A percentile compares a stretch with the other conserved stretches of the same genome.
Evolutionary conservation across 176 grass and related monocot species (phyloP).

Genomic region (Oryza meyeriana): DNA sequence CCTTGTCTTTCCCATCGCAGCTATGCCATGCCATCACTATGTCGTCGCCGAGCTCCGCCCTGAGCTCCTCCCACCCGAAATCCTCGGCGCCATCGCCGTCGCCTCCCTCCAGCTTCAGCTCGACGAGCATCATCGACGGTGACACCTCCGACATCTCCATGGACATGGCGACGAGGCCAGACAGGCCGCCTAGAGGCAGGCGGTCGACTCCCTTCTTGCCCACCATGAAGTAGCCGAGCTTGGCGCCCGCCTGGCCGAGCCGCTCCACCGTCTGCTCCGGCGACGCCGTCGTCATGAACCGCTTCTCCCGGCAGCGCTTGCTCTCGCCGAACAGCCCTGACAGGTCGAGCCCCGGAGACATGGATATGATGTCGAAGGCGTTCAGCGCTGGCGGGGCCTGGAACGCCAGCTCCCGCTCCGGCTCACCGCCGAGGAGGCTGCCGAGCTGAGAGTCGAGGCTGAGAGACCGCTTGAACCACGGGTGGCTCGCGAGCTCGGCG

Average conservation of each 20-base stretch:
- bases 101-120: slow-evolving; percentile 54
- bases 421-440: slow-evolving; percentile 25
- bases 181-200: slow-evolving; percentile 32
- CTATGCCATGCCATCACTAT: slow-evolving; percentile 69
- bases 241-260: slow-evolving; percentile 42
- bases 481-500: slow-evolving; percentile 48
- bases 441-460: slow-evolving; percentile 88
- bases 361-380: slow-evolving; percentile 90
- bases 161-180: slow-evolving; percentile 53
- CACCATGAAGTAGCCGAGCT: slow-evolving; percentile 70
- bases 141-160: slow-evolving; percentile 75
- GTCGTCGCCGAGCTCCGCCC: slow-evolving; percentile 66
- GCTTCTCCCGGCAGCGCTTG: slow-evolving; percentile 40
- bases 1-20: slow-evolving; percentile 9
- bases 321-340: slow-evolving; percentile 65
- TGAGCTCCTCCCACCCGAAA: slow-evolving; percentile 76
- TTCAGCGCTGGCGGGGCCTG: slow-evolving; percentile 45
- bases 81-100: slow-evolving; percentile 26
- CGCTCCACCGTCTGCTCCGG: slow-evolving; percentile 57
- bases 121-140: slow-evolving; percentile 58
- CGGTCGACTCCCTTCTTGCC: slow-evolving; percentile 46
- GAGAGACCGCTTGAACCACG: slow-evolving; percentile 88
- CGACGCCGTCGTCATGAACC: slow-evolving; percentile 71
- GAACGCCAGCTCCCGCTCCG: slow-evolving; percentile 43
- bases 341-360: slow-evolving; percentile 69